These are phyloP conservation scores for Aspergillus piperis DNA, from an alignment of 2,329 filamentous ascomycete species.

Conservation along the genomic window DNA sequence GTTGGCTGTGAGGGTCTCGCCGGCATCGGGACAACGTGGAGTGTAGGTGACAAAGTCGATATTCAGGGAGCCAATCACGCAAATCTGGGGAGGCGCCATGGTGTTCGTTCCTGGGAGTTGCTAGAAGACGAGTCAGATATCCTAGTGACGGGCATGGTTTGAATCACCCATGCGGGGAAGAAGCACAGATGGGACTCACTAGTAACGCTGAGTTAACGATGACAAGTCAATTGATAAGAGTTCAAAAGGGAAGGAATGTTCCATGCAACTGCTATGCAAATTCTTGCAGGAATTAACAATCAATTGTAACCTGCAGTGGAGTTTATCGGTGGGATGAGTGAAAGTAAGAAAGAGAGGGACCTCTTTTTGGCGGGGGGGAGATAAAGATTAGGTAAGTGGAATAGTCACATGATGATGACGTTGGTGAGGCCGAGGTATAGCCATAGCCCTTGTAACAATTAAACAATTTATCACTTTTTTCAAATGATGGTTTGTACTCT, in stretches of 20 bases:
- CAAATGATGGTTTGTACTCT: too few species aligned
- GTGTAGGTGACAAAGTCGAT: constrained; percentile 90
- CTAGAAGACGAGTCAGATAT: background rate
- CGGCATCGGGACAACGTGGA: constrained; percentile 75
- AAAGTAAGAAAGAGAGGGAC: background rate
- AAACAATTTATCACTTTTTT: too few species aligned
- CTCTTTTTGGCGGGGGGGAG: background rate
- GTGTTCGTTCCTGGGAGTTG: background rate
- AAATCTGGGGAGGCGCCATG: constrained; percentile 58
- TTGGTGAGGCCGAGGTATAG: background rate
- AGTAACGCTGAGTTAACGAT: background rate
- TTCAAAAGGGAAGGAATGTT: background rate
- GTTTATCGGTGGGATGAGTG: too few species aligned
- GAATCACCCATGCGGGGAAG: background rate
- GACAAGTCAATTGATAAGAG: background rate
- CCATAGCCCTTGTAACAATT: too few species aligned
- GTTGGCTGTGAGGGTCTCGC: constrained; percentile 81
- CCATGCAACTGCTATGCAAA: background rate
- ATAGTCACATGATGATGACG: background rate
- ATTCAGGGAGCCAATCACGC: constrained; percentile 89
- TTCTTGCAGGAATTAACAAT: background rate
- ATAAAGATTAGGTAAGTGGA: background rate
- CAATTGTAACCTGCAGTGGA: background rate
- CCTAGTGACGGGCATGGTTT: background rate
- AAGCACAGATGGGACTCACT: background rate